Conservation (phyloP, 2,329 filamentous ascomycete genomes). For the Curvularia verruculosa region DNA sequence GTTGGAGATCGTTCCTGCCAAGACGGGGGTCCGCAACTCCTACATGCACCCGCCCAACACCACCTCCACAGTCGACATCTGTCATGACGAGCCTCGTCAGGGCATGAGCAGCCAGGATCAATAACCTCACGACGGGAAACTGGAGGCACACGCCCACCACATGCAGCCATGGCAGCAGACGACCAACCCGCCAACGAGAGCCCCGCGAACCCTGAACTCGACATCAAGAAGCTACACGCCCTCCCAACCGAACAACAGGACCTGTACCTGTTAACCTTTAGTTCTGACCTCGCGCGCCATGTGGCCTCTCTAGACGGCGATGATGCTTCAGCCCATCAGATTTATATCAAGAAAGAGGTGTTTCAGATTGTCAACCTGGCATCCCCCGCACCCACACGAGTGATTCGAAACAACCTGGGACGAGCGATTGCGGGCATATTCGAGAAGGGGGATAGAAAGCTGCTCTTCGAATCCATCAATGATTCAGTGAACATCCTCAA, state of each 20-base stretch:
- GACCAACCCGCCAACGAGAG: conserved; percentile 40
- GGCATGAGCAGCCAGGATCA: conserved; percentile 26
- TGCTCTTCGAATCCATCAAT: conserved; percentile 93
- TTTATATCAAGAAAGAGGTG: conserved; percentile 90
- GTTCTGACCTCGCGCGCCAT: conserved; percentile 81
- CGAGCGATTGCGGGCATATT: conserved; percentile 84
- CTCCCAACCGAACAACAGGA: conserved; percentile 95
- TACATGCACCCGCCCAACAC: conserved; percentile 16
- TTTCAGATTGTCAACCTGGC: conserved; percentile 88
- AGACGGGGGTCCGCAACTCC: conserved; percentile 37
- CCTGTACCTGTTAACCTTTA: conserved; percentile 88
- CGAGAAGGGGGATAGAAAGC: conserved; percentile 82
- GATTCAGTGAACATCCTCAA: conserved; percentile 78
- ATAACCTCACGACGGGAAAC: conserved; percentile 8
- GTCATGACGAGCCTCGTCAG: conserved; percentile 22
- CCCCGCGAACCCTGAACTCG: conserved; percentile 75
- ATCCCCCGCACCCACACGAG: conserved; percentile 81
- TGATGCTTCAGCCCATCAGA: conserved; percentile 85
- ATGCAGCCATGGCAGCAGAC: conserved; percentile 37
- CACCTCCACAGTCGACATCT: conserved; percentile 29
- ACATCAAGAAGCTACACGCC: conserved; percentile 85
- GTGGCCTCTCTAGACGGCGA: conserved; percentile 75
- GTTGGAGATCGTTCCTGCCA: conserved; percentile 30
- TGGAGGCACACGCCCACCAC: conserved; percentile 16
- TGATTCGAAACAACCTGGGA: conserved; percentile 88